Evolutionary conservation across 2,329 filamentous ascomycete species (phyloP).

Genomic region (Westerdykella aurantiaca): DNA sequence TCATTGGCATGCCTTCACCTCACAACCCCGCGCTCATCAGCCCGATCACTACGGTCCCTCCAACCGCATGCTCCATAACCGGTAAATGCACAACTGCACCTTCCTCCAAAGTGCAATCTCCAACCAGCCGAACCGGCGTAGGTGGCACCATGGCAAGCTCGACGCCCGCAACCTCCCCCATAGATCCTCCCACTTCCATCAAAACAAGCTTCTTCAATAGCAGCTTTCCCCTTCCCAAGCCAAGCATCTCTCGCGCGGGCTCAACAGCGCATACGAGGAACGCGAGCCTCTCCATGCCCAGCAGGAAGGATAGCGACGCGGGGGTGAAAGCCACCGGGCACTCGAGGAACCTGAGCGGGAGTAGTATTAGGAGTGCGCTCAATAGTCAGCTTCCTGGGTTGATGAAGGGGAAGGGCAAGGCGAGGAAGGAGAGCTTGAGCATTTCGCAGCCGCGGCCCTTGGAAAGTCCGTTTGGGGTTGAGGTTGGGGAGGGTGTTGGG

Average conservation of each 20-base stretch:
- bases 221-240: slow-evolving; percentile 3
- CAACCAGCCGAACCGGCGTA: slow-evolving; percentile 18
- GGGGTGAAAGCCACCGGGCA: slow-evolving; percentile 9
- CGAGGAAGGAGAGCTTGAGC: slow-evolving; percentile 18
- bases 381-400: slow-evolving; percentile 10
- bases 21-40: slow-evolving; percentile 25
- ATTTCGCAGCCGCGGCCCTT: slow-evolving; percentile 21
- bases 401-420: slow-evolving; percentile 19
- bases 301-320: background rate
- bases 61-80: slow-evolving; percentile 21
- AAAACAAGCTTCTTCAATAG: slow-evolving; percentile 4
- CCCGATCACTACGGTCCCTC: slow-evolving; percentile 12
- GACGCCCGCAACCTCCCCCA: slow-evolving; percentile 18
- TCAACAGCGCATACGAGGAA: background rate
- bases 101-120: slow-evolving; percentile 5
- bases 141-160: slow-evolving; percentile 29
- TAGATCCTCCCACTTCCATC: slow-evolving; percentile 6
- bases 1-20: slow-evolving; percentile 27
- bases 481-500: slow-evolving; percentile 1
- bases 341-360: slow-evolving; percentile 19
- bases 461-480: slow-evolving; percentile 17
- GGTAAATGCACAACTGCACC: slow-evolving; percentile 9
- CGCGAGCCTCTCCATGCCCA: background rate
- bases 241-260: slow-evolving; percentile 2
- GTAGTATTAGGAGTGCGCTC: slow-evolving; percentile 20